Conservation (phyloP, 768 basidiomycete species). For the Peribolospora baueri region DNA sequence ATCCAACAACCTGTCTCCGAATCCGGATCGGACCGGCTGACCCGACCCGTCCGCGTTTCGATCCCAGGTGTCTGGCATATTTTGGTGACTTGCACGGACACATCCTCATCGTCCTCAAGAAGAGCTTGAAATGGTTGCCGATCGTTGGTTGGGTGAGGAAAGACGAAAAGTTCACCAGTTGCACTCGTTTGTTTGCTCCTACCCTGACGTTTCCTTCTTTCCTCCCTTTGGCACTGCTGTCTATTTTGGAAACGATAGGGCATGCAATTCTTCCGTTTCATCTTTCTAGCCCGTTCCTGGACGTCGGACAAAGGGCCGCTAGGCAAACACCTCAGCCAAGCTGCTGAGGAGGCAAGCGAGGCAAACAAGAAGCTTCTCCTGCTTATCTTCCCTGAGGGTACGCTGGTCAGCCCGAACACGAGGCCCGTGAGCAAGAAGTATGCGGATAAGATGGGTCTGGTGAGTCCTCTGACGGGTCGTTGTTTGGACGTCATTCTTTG, state of each 20-base stretch:
- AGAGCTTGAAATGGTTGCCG: conserved; percentile 62
- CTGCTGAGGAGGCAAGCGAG: neutral
- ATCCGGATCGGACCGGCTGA: conserved; percentile 1
- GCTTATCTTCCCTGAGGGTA: conserved; percentile 86
- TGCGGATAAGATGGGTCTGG: conserved; percentile 68
- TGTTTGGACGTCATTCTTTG: neutral
- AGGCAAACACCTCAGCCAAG: conserved; percentile 31
- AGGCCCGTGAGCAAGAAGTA: conserved; percentile 62
- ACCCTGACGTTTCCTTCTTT: neutral
- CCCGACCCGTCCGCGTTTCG: conserved; percentile 10
- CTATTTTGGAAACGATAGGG: conserved; percentile 25
- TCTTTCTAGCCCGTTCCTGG: conserved; percentile 81
- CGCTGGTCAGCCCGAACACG: conserved; percentile 67
- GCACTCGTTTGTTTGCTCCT: neutral
- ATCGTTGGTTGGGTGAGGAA: conserved; percentile 58
- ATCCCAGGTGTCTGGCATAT: conserved; percentile 40
- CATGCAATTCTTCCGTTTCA: conserved; percentile 86
- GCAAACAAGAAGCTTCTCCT: conserved; percentile 37
- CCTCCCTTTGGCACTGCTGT: neutral
- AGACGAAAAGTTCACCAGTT: no score
- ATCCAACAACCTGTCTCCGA: no score
- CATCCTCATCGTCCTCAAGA: conserved; percentile 79
- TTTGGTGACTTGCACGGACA: conserved; percentile 43
- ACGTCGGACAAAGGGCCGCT: conserved; percentile 52
- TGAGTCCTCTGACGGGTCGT: conserved; percentile 24